Evolutionary conservation across 805 yeast genomes (phyloP), one percentile per base, ranked within the genome.

Genomic region (Tetrapisispora phaffii): DNA sequence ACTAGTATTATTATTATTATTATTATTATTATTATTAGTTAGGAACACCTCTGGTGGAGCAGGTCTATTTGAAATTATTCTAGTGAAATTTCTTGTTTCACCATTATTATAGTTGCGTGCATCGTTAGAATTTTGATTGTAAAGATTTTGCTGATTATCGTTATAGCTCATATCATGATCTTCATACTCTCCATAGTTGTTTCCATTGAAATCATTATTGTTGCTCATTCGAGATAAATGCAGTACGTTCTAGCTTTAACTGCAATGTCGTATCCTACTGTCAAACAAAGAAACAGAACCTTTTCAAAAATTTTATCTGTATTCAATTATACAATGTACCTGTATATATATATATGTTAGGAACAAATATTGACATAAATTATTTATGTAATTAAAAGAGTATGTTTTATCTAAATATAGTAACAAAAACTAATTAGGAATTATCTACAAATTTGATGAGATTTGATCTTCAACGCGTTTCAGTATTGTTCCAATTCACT

Each of bases 31-130:
- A 7, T 17, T 29, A 9, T 13, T n/a, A 20, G 19, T 21, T 20
- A 31, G 21, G 15, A 21, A 19, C 15, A 38, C 17, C 3, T 17
- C 12, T 17, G 28, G 33, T 17, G 41, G 41, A 17, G 33, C 24
- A 17, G 41, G 41, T 38, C 41, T 38, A 28, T 38, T 17, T 7
- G 41, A 38, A 38, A 23, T 19, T 38, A 12, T 15, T 7, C 41
- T 38, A 10, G 19, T 19, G 15, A 38, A 38, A 28, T 38, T 38
- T 15, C 24, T 38, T 22, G 29, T 5, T 2, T n/a, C 16, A 7
- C 19, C 33, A 17, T 19, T 28, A 19, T 37, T 24, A n/a, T 24
- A 7, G 3, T 22, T 4, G 9, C 35, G 10, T 19, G 16, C 16
- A 17, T 15, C 10, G 12, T 33, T 33, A 33, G 35, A 10, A 7